Percentiles rank a stretch among this genome's conserved stretches.
These are phyloP conservation scores for Phytopythium oedochilum DNA, from an alignment of 352 stramenopile genomes.

Conservation along the genomic window DNA sequence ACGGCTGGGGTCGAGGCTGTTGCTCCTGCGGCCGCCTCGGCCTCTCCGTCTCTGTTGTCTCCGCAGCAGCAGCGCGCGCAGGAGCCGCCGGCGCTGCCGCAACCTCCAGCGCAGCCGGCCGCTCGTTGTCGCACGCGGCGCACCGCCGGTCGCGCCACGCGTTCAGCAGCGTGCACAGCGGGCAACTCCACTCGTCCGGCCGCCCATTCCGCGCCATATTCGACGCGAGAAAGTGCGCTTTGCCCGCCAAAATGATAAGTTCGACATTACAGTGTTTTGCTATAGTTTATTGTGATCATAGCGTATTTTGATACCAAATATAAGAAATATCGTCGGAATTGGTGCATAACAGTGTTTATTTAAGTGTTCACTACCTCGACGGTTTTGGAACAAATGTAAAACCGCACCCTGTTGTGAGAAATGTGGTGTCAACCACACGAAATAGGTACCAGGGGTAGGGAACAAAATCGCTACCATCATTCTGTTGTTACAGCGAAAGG, in stretches of 20 bases:
- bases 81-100: neutral
- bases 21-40: neutral
- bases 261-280: too few species aligned
- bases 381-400: too few species aligned
- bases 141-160: constrained; percentile 34
- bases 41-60: neutral
- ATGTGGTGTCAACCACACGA: too few species aligned
- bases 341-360: too few species aligned
- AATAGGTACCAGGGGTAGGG: neutral
- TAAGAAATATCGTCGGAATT: too few species aligned
- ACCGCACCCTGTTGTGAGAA: too few species aligned
- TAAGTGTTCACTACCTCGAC: too few species aligned
- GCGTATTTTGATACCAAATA: too few species aligned
- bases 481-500: neutral
- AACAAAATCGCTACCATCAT: neutral
- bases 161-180: constrained; percentile 69
- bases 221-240: neutral
- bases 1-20: neutral
- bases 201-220: constrained; percentile 5
- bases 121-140: constrained; percentile 43
- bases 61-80: neutral
- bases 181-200: constrained; percentile 52
- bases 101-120: constrained; percentile 10
- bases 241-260: constrained; percentile 10
- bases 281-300: too few species aligned